Base-by-base conservation (phyloP, 2,329 filamentous ascomycete species). In the Cladosporium sp. region DNA sequence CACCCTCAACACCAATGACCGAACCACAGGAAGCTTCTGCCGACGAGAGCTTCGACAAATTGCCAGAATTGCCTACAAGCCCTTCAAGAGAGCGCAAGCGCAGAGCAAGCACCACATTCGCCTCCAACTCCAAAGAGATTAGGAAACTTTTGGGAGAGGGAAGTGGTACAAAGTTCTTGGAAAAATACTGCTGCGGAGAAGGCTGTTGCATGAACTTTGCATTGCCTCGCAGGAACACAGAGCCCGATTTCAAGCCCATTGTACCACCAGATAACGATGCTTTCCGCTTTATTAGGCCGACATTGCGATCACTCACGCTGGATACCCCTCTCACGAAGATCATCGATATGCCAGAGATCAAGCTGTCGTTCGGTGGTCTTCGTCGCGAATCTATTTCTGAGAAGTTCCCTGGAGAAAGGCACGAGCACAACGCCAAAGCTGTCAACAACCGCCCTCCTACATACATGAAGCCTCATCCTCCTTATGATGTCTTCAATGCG, bases 381-480 rank as follows among this genome's bases (percentile, higher is more conserved):
- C 63, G 69, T 36, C 54, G 64, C 45, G 53, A 70, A 56, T 70
- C 68, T 3, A 69, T 71, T 42, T 83, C 96, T 54, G 79, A 85
- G 59, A 78, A 86, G 6, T 74, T 88, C 37, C 70, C 74, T 2
- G 73, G 76, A 12, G 74, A 73, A 54, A 74, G 78, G 36, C 73
- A 74, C 58, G 68, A 76, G 60, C 69, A 77, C 61, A 67, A 73
- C 39, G 62, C 68, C 15, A 68, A 69, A 32, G 71, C 70, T 17
- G 78, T 78, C 50, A 69, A 78, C 60, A 75, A 75, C 56, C 88
- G 93, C 69, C 93, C 94, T 17, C 94, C 94, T 6, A 81, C 80
- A 59, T 99, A 92, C 68, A 92, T 99, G 55, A 91, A 96, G 71
- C 94, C 94, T 24, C 94, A 99, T 72, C 91, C 91, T 57, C 94